These are phyloP conservation scores for Ambrosiella cleistominuta DNA, from an alignment of 2,329 filamentous ascomycete species.

Conservation along the genomic window DNA sequence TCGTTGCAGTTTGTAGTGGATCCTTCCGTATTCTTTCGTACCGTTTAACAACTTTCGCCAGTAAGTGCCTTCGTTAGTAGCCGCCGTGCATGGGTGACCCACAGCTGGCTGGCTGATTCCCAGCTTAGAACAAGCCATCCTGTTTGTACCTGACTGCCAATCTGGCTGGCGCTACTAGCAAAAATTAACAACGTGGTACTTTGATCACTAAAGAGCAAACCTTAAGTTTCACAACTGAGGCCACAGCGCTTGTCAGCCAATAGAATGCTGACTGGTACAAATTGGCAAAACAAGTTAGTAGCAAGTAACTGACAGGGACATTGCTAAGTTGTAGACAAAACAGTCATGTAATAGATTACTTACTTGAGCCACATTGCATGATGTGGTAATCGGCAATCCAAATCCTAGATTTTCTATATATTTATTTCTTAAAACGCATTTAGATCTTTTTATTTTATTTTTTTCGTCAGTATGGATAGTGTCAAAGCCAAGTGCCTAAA, in stretches of 20 bases:
- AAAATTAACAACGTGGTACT: background rate
- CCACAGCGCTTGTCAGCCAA: conserved; percentile 1
- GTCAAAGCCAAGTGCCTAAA: too few relatives aligned
- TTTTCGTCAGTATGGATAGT: too few relatives aligned
- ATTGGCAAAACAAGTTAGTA: background rate
- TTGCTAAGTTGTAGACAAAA: background rate
- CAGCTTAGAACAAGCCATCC: too few relatives aligned
- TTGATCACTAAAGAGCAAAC: background rate
- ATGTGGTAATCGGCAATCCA: too few relatives aligned
- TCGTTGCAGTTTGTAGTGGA: background rate
- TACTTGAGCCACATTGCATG: too few relatives aligned
- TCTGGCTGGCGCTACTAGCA: background rate
- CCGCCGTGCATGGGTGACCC: conserved; percentile 2
- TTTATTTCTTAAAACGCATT: too few relatives aligned
- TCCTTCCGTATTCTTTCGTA: background rate
- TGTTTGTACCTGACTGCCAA: background rate
- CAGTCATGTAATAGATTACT: background rate
- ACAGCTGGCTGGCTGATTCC: background rate
- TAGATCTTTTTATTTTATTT: too few relatives aligned
- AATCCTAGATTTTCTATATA: too few relatives aligned
- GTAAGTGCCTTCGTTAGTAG: background rate
- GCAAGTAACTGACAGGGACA: background rate
- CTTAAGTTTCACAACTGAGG: background rate
- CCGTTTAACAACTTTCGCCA: too few relatives aligned
- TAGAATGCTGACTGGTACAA: background rate